Base-by-base conservation (phyloP, 2,329 filamentous ascomycete genomes). In the Fusarium sp. region DNA sequence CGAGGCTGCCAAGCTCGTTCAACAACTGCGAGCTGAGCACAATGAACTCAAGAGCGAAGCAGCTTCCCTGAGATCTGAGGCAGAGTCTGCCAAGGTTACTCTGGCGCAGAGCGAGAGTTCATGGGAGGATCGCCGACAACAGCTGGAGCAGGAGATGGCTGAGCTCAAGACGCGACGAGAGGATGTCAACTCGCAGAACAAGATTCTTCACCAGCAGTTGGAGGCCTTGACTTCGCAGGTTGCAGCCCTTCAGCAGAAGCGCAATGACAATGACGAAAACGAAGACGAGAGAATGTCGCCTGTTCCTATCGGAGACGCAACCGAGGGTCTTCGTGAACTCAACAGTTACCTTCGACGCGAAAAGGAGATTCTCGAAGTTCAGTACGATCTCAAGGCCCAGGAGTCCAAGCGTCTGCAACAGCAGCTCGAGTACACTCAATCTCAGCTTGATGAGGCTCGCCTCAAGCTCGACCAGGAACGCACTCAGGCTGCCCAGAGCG, bases 301-400 rank as follows among this genome's bases (percentile, higher is more conserved):
- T 1, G 83, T 88, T 18, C 83, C 87, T 8, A 84, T 89, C 6
- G 87, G 90, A 60, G 86, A 90, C 38, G 91, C 90, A 45, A 85
- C 92, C 11, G 93, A 94, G 74, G 94, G 93, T 62, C 89, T 98
- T 11, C 93, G 96, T 71, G 96, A 98, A 79, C 90, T 99, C 66
- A 97, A 97, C 83, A 93, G 90, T 71, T 99, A 96, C 82, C 86
- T 99, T 70, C 93, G 96, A 54, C 93, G 94, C 47, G 97, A 99
- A 84, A 99, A 98, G 86, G 96, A 98, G 81, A 98, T 99, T 74
- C 89, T 98, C 10, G 96, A 99, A 77, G 94, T 98, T n/a, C 96
- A 98, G 79, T 93, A 95, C 78, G 95, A 98, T 76, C 87, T 98
- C 52, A 95, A 96, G 78, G 88, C 92, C 1, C 94, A 97, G 77